Conservation (phyloP, 148 eudicot genomes). For the Chenopodium suecicum region DNA sequence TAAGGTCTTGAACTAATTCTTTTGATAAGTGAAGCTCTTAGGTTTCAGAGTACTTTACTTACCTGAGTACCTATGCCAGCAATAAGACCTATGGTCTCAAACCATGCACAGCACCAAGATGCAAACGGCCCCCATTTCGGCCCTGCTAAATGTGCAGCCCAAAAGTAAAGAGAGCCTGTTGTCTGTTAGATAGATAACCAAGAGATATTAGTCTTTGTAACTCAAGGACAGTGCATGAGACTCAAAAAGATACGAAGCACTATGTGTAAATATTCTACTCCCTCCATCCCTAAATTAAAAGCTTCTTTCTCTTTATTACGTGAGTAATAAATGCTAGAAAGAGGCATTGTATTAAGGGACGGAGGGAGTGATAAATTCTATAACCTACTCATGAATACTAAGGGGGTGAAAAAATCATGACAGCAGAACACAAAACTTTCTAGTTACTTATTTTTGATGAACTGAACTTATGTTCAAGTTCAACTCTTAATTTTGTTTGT, state of each 20-base stretch:
- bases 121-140: conserved; percentile 74
- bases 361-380: neutral
- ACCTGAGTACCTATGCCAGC: conserved; percentile 73
- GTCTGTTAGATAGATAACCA: conserved; percentile 38
- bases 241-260: neutral
- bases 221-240: conserved; percentile 4
- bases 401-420: no score
- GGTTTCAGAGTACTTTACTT: neutral
- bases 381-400: neutral
- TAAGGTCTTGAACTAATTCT: neutral
- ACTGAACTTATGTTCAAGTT: neutral
- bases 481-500: neutral
- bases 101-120: conserved; percentile 79
- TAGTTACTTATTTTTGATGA: no score
- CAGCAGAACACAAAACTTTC: no score
- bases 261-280: neutral
- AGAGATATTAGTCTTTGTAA: conserved; percentile 14
- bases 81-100: conserved; percentile 63
- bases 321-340: no score
- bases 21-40: neutral
- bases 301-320: no score
- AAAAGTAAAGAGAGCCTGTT: conserved; percentile 68
- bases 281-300: no score
- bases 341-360: no score
- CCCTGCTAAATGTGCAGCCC: conserved; percentile 76